Evolutionary conservation across 192 early-diverging fungal genomes (phyloP).

Genomic region (Kickxella alabastrina): DNA sequence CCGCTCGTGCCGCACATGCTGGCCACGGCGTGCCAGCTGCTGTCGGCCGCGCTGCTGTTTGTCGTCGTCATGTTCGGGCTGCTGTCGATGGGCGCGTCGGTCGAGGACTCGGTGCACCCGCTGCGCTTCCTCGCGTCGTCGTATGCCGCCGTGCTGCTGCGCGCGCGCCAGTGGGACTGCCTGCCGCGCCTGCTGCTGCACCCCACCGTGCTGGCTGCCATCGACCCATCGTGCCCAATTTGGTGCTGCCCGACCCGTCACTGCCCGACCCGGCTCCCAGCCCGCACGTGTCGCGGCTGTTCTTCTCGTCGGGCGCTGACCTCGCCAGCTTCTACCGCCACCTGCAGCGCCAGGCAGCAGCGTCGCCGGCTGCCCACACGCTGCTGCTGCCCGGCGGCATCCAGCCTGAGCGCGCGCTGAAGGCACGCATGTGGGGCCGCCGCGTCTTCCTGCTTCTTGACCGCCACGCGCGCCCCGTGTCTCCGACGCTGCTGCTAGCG

Average conservation of each 20-base stretch:
- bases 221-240: too few species aligned
- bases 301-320: conserved; percentile 43
- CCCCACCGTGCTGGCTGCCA: conserved; percentile 8
- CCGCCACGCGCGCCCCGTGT: conserved; percentile 5
- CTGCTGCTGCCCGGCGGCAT: conserved; percentile 18
- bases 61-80: conserved; percentile 46
- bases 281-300: too few species aligned
- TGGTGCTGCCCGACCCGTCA: too few species aligned
- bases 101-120: conserved; percentile 37
- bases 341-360: conserved; percentile 22
- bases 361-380: conserved; percentile 4
- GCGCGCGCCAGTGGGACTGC: conserved; percentile 42
- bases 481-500: conserved; percentile 21
- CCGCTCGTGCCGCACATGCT: conserved; percentile 4
- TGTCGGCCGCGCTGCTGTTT: conserved; percentile 30
- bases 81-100: conserved; percentile 29
- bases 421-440: conserved; percentile 25
- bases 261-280: too few species aligned
- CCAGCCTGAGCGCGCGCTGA: conserved; percentile 27
- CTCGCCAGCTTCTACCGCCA: conserved; percentile 44
- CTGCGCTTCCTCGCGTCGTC: conserved; percentile 21
- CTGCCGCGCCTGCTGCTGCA: conserved; percentile 23
- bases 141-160: conserved; percentile 18
- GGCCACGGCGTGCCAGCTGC: conserved; percentile 31
- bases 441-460: conserved; percentile 35